Conservation (phyloP, 352 stramenopile genomes). For the Blastocystis sp. region DNA sequence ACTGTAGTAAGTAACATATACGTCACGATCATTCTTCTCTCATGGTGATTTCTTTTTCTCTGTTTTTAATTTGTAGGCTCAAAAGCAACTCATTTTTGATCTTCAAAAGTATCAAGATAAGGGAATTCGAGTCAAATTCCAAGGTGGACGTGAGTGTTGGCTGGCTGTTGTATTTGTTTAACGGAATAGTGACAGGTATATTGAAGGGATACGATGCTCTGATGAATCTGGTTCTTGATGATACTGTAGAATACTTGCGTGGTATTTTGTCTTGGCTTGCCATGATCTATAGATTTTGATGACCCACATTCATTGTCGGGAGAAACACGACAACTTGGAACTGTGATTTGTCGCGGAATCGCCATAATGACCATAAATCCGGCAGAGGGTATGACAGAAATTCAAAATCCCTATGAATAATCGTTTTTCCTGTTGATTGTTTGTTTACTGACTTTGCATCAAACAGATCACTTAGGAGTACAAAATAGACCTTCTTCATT, state of each 20-base stretch:
- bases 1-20: too few relatives aligned
- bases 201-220: slow-evolving; percentile 90
- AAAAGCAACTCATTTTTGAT: too few relatives aligned
- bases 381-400: slow-evolving; percentile 73
- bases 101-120: slow-evolving; percentile 79
- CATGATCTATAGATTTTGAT: slow-evolving; percentile 71
- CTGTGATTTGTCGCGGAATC: slow-evolving; percentile 80
- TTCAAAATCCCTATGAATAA: slow-evolving; percentile 70
- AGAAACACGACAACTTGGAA: slow-evolving; percentile 80
- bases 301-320: slow-evolving; percentile 80
- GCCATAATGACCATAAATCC: slow-evolving; percentile 73
- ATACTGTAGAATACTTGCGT: slow-evolving; percentile 86
- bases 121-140: slow-evolving; percentile 84
- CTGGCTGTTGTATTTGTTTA: background rate
- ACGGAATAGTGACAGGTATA: slow-evolving; percentile 72
- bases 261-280: slow-evolving; percentile 62
- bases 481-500: background rate
- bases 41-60: too few relatives aligned
- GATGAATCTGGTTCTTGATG: slow-evolving; percentile 90
- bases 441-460: background rate
- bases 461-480: slow-evolving; percentile 6
- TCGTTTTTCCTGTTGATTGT: background rate
- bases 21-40: too few relatives aligned
- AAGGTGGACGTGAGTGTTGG: slow-evolving; percentile 78
- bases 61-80: too few relatives aligned